These are phyloP conservation scores for Parsonsia alboflavescens DNA, from an alignment of 257 asterid genomes.

Conservation along the genomic window DNA sequence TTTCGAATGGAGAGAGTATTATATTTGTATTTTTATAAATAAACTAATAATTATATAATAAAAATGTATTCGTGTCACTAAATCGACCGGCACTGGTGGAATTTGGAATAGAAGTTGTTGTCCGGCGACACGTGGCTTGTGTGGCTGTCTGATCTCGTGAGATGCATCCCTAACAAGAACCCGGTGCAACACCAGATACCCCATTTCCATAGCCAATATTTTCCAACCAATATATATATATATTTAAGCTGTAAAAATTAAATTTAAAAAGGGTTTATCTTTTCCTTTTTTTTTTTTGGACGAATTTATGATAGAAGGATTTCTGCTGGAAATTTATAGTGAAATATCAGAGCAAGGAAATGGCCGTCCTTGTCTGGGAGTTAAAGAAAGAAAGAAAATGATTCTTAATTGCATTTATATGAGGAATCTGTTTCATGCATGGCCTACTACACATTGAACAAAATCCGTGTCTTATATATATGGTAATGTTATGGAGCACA, in stretches of 20 bases:
- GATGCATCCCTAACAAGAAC: constrained; percentile 20
- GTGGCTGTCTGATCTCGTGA: constrained; percentile 6
- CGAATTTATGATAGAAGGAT: not conserved
- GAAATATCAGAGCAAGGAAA: not conserved
- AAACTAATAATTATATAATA: no score
- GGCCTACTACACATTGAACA: not conserved
- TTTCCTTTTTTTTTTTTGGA: no score
- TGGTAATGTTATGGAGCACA: no score
- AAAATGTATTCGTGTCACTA: constrained; percentile 25
- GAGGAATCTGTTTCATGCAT: not conserved
- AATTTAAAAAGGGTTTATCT: no score
- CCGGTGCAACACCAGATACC: constrained; percentile 21
- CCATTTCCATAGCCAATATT: no score
- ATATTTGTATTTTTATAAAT: no score
- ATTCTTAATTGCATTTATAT: not conserved
- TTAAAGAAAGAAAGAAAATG: not conserved
- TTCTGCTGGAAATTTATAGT: not conserved
- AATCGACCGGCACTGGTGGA: constrained; percentile 22
- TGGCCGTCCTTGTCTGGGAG: not conserved
- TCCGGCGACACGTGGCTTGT: constrained; percentile 28
- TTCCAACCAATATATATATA: no score
- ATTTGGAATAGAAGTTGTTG: constrained; percentile 17
- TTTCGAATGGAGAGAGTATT: no score
- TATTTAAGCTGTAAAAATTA: no score
- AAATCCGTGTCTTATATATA: no score